These are phyloP conservation scores for Backusella mclennaniae DNA, from an alignment of 192 early-diverging fungal species.

Conservation along the genomic window DNA sequence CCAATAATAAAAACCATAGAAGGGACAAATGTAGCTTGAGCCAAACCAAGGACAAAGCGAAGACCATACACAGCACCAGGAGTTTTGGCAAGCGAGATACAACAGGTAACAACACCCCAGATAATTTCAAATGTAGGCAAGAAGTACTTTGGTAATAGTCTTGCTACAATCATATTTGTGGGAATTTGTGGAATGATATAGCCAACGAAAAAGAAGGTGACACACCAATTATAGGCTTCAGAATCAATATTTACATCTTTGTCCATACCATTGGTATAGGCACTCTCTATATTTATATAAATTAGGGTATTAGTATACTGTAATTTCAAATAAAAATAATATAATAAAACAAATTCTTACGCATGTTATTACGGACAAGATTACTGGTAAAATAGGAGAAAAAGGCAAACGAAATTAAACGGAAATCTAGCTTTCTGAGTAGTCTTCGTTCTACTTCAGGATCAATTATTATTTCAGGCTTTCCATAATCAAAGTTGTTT, in stretches of 20 bases:
- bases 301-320: background rate
- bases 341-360: background rate
- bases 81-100: conserved; percentile 1
- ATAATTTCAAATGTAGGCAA: background rate
- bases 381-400: conserved; percentile 10
- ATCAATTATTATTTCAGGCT: background rate
- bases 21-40: conserved; percentile 1
- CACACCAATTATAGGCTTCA: background rate
- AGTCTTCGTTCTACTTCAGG: background rate
- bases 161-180: background rate
- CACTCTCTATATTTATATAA: background rate
- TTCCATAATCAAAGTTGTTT: too few species aligned
- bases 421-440: background rate
- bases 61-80: conserved; percentile 1
- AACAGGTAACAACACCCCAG: background rate
- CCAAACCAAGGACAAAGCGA: background rate
- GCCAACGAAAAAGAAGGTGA: conserved; percentile 1
- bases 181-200: conserved; percentile 3
- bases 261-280: conserved; percentile 10
- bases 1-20: conserved; percentile 13
- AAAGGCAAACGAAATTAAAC: background rate
- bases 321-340: background rate
- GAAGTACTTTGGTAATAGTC: background rate
- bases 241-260: background rate
- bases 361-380: conserved; percentile 11